Evolutionary conservation across 495 filamentous ascomycete species (phyloP).

Genomic region (Chaetomium fimeti): DNA sequence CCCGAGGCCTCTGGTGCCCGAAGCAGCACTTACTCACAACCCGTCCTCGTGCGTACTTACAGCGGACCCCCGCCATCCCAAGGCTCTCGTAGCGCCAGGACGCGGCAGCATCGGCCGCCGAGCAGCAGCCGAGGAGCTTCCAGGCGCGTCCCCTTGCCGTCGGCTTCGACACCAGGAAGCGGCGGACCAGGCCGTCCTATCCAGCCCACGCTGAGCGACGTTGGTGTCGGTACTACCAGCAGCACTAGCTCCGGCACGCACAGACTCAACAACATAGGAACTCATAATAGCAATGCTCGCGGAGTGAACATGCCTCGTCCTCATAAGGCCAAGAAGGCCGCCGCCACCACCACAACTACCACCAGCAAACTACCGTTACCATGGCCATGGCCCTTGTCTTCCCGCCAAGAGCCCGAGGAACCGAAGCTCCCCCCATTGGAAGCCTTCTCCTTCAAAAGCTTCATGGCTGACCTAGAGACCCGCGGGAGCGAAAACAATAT

Average conservation of each 20-base stretch:
- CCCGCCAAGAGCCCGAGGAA: slow-evolving; percentile 27
- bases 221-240: slow-evolving; percentile 25
- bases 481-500: slow-evolving; percentile 37
- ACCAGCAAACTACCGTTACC: slow-evolving; percentile 26
- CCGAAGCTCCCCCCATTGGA: slow-evolving; percentile 51
- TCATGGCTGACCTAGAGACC: slow-evolving; percentile 51
- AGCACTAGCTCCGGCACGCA: not conserved
- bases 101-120: slow-evolving; percentile 26
- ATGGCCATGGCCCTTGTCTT: slow-evolving; percentile 28
- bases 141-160: slow-evolving; percentile 31
- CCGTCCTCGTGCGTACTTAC: slow-evolving; percentile 58
- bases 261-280: not conserved
- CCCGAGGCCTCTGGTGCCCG: slow-evolving; percentile 47
- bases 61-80: slow-evolving; percentile 39
- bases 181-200: slow-evolving; percentile 23
- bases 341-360: slow-evolving; percentile 22
- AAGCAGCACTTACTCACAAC: slow-evolving; percentile 54
- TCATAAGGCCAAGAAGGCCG: slow-evolving; percentile 33
- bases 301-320: slow-evolving; percentile 33
- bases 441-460: slow-evolving; percentile 59
- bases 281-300: slow-evolving; percentile 12
- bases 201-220: slow-evolving; percentile 30
- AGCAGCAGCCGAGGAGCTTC: slow-evolving; percentile 32
- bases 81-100: slow-evolving; percentile 23
- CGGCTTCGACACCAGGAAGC: slow-evolving; percentile 25